These are phyloP conservation scores for Chondrus crispus DNA, from an alignment of 23 red algal genomes.

Conservation along the genomic window DNA sequence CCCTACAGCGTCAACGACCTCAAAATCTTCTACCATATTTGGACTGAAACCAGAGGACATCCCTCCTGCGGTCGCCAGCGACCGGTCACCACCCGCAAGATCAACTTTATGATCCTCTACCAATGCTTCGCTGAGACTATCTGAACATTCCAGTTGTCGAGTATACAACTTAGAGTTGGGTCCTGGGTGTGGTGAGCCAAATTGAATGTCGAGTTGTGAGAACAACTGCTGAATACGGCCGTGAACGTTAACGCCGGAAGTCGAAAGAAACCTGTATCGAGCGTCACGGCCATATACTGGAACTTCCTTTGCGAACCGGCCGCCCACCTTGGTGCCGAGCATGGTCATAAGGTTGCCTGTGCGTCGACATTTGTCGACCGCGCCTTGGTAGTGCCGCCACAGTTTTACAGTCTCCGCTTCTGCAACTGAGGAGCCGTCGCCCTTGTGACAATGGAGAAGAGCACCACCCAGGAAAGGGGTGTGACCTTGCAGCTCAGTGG, in stretches of 20 bases:
- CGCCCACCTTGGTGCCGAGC: background rate
- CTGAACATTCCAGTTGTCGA: too few species aligned
- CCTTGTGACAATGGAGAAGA: background rate
- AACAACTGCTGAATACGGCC: constrained; percentile 34
- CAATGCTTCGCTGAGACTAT: too few species aligned
- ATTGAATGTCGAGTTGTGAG: constrained; percentile 10
- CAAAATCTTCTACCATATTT: too few species aligned
- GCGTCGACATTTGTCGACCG: background rate
- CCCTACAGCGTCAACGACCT: too few species aligned
- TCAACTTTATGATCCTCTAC: too few species aligned
- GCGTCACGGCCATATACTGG: constrained; percentile 20
- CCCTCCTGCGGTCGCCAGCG: too few species aligned
- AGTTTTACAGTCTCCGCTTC: background rate
- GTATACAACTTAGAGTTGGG: too few species aligned
- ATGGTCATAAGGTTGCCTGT: constrained; percentile 16
- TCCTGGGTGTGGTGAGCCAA: too few species aligned
- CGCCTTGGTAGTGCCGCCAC: constrained; percentile 12
- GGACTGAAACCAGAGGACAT: too few species aligned
- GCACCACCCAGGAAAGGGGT: background rate
- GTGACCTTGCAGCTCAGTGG: background rate
- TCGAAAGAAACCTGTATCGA: constrained; percentile 44
- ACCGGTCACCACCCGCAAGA: too few species aligned
- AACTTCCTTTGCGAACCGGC: background rate
- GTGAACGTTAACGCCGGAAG: constrained; percentile 13
- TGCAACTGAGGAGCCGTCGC: background rate